Evolutionary conservation across 345 rosid genomes (phyloP).

Genomic region (Eutrema yunnanense): DNA sequence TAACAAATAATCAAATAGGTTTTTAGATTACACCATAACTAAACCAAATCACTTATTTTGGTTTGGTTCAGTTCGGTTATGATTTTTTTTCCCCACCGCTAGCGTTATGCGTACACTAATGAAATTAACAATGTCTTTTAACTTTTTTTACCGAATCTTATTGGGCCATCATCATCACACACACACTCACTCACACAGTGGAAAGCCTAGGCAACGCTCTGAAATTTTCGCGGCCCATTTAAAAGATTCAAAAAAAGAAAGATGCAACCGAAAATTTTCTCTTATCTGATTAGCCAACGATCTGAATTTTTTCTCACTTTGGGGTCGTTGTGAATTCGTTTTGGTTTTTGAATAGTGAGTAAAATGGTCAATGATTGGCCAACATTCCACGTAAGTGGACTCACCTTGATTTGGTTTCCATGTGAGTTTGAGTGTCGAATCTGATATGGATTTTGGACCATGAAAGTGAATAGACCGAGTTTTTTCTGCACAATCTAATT

Average conservation of each 20-base stretch:
- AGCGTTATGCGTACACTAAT: background rate
- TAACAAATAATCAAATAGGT: too few species aligned
- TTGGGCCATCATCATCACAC: background rate
- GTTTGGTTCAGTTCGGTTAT: too few species aligned
- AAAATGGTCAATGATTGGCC: background rate
- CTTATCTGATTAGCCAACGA: background rate
- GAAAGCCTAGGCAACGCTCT: background rate
- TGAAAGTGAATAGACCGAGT: background rate
- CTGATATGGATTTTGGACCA: background rate
- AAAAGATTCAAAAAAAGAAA: background rate
- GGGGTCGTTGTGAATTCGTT: background rate
- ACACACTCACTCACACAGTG: too few species aligned
- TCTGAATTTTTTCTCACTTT: background rate
- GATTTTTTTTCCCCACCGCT: too few species aligned
- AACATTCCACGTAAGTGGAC: background rate
- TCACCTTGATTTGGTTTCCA: background rate
- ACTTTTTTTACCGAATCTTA: too few species aligned
- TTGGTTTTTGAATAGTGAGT: background rate
- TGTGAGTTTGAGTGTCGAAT: background rate
- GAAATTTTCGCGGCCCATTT: slow-evolving; percentile 11
- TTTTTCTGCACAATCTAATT: background rate
- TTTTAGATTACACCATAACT: too few species aligned
- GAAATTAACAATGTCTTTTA: too few species aligned
- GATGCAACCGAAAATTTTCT: background rate
- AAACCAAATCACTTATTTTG: too few species aligned